Base-by-base conservation (phyloP, 768 basidiomycete species). In the Dendrothele bispora region DNA sequence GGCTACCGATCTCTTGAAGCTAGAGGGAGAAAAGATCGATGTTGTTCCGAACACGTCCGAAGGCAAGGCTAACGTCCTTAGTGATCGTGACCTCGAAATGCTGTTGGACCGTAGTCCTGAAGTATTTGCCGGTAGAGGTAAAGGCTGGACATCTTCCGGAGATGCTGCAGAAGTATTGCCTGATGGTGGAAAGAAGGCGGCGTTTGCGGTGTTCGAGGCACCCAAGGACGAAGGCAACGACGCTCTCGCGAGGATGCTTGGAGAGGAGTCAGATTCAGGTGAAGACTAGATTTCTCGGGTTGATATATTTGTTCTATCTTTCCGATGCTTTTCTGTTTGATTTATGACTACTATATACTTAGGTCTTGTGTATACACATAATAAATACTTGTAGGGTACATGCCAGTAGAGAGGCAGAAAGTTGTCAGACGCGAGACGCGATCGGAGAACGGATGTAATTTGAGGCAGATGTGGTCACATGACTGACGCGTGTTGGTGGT, bases 21-120 rank as follows among this genome's bases (percentile, higher is more conserved):
- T 95, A 3, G 93, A 95, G 59, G 87, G 87, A 14, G 91, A 98
- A 67, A 84, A 93, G 61, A 91, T 98, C 49, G 82, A 91, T 43
- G 84, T 98, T 10, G 91, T 92, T 15, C 82, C 82, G 2, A 77
- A 82, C 57, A 88, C 83, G 15, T 81, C 77, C 20, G 80, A 79
- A 53, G 86, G 83, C 29, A 84, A 85, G 61, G 71, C 74, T 37
- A 79, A 79, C 27, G 82, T 98, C 41, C 74, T 99, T 56, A 86
- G 83, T 52, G 90, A 97, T 43, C 78, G 75, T 32, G 91, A 97
- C 57, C 67, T 99, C 28, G 82, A 86, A 20, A 73, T 82, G 60
- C 71, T 98, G 42, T 71, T 98, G 28, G 95, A 97, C 57, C 75
- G 95, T 25, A 73, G 84, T 27, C 80, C 80, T 0, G 80, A 81